Percentiles rank a stretch among this genome's conserved stretches.
Evolutionary conservation across 75 land plant species (phyloP).

Genomic region (Cryptomeria japonica): DNA sequence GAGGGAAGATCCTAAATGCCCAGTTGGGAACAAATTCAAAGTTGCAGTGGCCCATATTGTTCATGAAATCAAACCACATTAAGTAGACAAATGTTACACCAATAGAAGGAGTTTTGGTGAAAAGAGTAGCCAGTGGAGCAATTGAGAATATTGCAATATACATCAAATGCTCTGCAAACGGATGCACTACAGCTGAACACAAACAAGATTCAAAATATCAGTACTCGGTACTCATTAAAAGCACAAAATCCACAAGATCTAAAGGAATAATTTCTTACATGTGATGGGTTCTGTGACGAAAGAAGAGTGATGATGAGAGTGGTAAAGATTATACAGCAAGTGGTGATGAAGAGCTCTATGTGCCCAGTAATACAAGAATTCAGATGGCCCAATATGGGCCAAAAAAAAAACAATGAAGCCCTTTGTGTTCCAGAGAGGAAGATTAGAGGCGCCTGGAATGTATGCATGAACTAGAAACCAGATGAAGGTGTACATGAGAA

Average conservation of each 20-base stretch:
- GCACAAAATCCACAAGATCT: not conserved
- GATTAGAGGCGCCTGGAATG: constrained; percentile 3
- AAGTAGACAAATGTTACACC: constrained; percentile 43
- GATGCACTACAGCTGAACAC: too few species aligned
- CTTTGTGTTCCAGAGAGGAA: constrained; percentile 60
- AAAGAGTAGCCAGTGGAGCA: constrained; percentile 27
- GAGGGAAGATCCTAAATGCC: constrained; percentile 67
- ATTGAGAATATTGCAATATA: constrained; percentile 57
- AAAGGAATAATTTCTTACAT: constrained; percentile 36
- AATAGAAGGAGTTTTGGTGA: constrained; percentile 47
- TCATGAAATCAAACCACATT: constrained; percentile 87
- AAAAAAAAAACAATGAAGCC: constrained; percentile 45
- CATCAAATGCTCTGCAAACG: not conserved
- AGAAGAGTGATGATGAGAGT: constrained; percentile 85
- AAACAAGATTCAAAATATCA: too few species aligned
- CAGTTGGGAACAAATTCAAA: constrained; percentile 81
- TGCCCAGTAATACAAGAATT: constrained; percentile 88
- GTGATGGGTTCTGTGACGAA: constrained; percentile 86
- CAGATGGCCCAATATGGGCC: constrained; percentile 72
- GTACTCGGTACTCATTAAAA: too few species aligned
- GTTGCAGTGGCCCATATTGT: constrained; percentile 97
- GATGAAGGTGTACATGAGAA: not conserved
- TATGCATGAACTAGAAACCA: not conserved
- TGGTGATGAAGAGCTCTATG: constrained; percentile 93
- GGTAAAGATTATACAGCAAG: constrained; percentile 72